A percentile compares a stretch with the other conserved stretches of the same genome.
These are phyloP conservation scores for Quercus aquifolioides DNA, from an alignment of 306 rosid species.

Conservation along the genomic window DNA sequence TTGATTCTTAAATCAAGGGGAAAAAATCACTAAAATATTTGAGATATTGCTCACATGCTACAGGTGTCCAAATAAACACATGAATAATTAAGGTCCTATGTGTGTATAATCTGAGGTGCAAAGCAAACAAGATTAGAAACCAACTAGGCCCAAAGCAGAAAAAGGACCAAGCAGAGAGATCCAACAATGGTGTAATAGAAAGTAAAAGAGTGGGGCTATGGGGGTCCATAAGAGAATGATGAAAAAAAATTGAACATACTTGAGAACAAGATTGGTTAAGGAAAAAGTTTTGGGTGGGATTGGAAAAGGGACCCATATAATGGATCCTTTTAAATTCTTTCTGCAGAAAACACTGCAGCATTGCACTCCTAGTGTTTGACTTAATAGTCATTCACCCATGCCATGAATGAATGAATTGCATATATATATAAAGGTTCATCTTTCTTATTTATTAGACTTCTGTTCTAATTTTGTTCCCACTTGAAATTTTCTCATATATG, in stretches of 20 bases:
- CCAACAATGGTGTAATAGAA: conserved; percentile 1
- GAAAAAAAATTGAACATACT: conserved; percentile 48
- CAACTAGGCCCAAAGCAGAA: conserved; percentile 22
- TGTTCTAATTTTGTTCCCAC: conserved; percentile 3
- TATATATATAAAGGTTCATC: neutral
- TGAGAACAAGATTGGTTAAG: conserved; percentile 37
- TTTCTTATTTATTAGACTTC: neutral
- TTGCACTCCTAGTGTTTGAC: conserved; percentile 33
- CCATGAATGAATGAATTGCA: neutral
- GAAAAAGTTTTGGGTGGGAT: conserved; percentile 18
- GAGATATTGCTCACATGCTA: neutral
- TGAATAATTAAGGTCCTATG: neutral
- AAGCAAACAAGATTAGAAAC: conserved; percentile 13
- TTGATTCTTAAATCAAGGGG: neutral
- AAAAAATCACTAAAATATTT: neutral
- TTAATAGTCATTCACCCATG: conserved; percentile 15
- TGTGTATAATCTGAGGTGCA: neutral
- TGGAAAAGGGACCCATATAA: conserved; percentile 27
- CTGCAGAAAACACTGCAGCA: conserved; percentile 30
- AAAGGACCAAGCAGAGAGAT: conserved; percentile 30
- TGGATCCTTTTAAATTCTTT: conserved; percentile 45
- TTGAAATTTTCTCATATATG: neutral
- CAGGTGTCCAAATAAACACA: neutral
- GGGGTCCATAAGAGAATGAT: conserved; percentile 56
- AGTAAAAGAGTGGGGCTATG: conserved; percentile 22